Base-by-base conservation (phyloP, 1,284 basidiomycete species). In the Ganoderma sinense region DNA sequence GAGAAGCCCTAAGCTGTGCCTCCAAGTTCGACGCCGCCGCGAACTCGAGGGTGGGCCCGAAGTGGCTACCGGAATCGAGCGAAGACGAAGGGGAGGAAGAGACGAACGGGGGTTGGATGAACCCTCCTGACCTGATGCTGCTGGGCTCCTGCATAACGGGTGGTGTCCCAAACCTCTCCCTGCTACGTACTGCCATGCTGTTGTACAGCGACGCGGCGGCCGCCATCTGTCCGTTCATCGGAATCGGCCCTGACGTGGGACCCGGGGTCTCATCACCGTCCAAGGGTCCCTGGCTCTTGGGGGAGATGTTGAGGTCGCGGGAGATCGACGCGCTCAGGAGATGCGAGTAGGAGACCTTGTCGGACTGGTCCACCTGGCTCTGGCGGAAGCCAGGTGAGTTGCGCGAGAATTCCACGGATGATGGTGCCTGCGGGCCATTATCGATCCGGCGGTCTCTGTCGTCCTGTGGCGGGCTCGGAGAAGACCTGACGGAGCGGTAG, bases 1-100 rank as follows among this genome's bases (percentile, higher is more conserved):
- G 90, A 1, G 92, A 94, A 1, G 87, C 82, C 79, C 88, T 91
- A 72, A 95, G 86, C 75, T 94, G 92, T 11, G 86, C 81, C 72
- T 95, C 94, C 61, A 94, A 89, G 72, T 78, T 87, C 73, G 75
- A 66, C 13, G 72, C 70, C 11, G 65, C 31, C 78, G 83, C 65
- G 75, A 79, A 78, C 67, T 88, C 87, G 62, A 80, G 74, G 74
- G 80, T 83, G 4, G 85, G 79, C 56, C 85, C 78, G 75, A 88
- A 86, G 53, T 90, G 88, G 75, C 90, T 91, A 59, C 86, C 88
- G 18, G 93, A 94, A 78, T 90, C 91, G 72, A 92, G 78, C 8
- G 93, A 94, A 14, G 93, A 94, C 26, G 89, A 91, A 10, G 93
- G 93, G 0, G 93, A 94, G 7, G 89, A 85, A 18, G 92, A 91